Evolutionary conservation across 805 yeast genomes (phyloP).

Genomic region (Dipodascus albidus): DNA sequence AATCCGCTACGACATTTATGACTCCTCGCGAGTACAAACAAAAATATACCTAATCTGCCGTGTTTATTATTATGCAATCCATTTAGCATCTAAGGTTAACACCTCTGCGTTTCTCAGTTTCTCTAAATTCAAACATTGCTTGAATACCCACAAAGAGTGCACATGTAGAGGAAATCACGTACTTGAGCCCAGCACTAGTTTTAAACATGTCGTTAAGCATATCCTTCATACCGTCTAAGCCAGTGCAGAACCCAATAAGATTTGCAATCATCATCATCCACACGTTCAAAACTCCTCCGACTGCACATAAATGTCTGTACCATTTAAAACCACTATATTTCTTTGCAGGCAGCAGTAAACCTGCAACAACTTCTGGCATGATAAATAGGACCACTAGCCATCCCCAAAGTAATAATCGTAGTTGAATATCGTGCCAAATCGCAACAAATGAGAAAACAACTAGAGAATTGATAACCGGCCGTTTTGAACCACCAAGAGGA

Average conservation of each 20-base stretch:
- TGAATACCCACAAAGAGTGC: slow-evolving; percentile 78
- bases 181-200: slow-evolving; percentile 52
- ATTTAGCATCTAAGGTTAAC: slow-evolving; percentile 63
- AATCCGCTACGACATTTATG: slow-evolving; percentile 34
- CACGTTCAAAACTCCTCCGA: slow-evolving; percentile 80
- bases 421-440: slow-evolving; percentile 94
- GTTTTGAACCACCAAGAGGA: slow-evolving; percentile 77
- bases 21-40: slow-evolving; percentile 76
- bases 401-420: slow-evolving; percentile 85
- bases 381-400: slow-evolving; percentile 84
- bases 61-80: neutral
- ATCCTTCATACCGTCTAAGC: slow-evolving; percentile 67
- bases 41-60: slow-evolving; percentile 10
- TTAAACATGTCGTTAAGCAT: slow-evolving; percentile 60
- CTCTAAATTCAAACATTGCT: slow-evolving; percentile 89
- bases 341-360: slow-evolving; percentile 28
- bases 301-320: slow-evolving; percentile 73
- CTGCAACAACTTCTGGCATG: slow-evolving; percentile 70
- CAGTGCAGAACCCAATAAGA: slow-evolving; percentile 87
- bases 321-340: slow-evolving; percentile 39
- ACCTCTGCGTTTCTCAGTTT: slow-evolving; percentile 74
- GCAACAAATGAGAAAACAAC: slow-evolving; percentile 94
- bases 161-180: slow-evolving; percentile 48
- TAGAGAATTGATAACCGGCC: slow-evolving; percentile 63
- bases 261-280: slow-evolving; percentile 99